Base-by-base conservation (phyloP, 1,284 basidiomycete species). In the Fomes fomentarius region DNA sequence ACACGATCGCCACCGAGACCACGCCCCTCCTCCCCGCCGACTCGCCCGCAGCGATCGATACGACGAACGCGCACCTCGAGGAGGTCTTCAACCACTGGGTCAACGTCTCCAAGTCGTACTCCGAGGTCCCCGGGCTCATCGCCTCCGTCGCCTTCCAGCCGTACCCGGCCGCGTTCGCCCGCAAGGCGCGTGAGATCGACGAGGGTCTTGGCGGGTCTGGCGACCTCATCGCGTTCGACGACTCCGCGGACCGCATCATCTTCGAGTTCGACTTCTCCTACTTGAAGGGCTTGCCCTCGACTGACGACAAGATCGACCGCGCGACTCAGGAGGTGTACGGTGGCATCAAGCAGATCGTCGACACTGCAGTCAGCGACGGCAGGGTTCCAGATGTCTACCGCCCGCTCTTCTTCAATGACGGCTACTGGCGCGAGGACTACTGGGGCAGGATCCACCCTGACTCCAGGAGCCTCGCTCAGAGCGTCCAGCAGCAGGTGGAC, bases 231-330 rank as follows among this genome's bases (percentile, higher is more conserved):
- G 38, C 38, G 21, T 42, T 42, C 26, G 41, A 42, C 41, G 41
- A 42, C 41, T 8, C 12, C 14, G 41, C n/a, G 10, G 25, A 42
- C 41, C 41, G 41, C 25, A 42, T 42, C 41, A 42, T 42, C 24
- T 42, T 42, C 25, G 41, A 42, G 41, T 42, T 28, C 41, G 41
- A 42, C 41, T 42, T 28, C 26, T 42, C 41, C 25, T 42, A 42
- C 41, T 30, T 11, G 38, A 2, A 19, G 9, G 38, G 38, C 24
- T 17, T 42, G 12, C 5, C 24, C 1, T 3, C 14, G 14, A 26
- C 26, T n/a, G 25, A 30, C 41, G 12, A 3, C 24, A 42, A 9
- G 26, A 17, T 42, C 25, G 41, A 42, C 25, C 25, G 28, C 25
- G 41, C 41, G 25, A 42, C 24, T 14, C 14, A n/a, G 41, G 5